phyloP scores from a whole-genome alignment of 2,329 filamentous ascomycete species.

The Hypocreales sp. region DNA sequence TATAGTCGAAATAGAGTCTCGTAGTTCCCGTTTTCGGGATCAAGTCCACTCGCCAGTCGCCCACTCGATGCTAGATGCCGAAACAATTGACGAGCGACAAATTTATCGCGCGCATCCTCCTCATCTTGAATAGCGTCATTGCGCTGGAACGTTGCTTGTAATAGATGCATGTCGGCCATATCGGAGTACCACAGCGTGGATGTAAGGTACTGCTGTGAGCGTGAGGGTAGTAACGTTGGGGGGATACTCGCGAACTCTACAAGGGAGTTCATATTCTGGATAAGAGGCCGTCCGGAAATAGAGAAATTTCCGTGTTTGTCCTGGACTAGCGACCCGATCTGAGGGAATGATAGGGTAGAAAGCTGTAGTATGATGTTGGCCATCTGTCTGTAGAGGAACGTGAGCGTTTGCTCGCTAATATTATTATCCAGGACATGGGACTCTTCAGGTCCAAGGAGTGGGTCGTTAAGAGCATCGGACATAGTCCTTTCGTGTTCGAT shows the following conservation, averaged over 20 bases:
- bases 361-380: slow-evolving; percentile 26
- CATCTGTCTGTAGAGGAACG: slow-evolving; percentile 21
- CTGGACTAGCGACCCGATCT: slow-evolving; percentile 21
- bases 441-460: slow-evolving; percentile 8
- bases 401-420: slow-evolving; percentile 15
- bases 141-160: slow-evolving; percentile 19
- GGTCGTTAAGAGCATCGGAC: slow-evolving; percentile 15
- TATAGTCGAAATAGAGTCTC: slow-evolving; percentile 6
- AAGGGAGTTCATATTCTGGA: slow-evolving; percentile 22
- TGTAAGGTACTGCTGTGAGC: slow-evolving; percentile 10
- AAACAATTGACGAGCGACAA: no score
- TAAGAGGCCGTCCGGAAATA: slow-evolving; percentile 18
- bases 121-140: slow-evolving; percentile 20
- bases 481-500: slow-evolving; percentile 14
- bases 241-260: slow-evolving; percentile 9
- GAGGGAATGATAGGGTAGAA: slow-evolving; percentile 14
- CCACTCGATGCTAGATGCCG: slow-evolving; percentile 4
- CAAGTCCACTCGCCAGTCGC: slow-evolving; percentile 3
- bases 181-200: slow-evolving; percentile 16
- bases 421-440: slow-evolving; percentile 16
- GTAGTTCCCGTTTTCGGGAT: neutral
- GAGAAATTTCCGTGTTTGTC: slow-evolving; percentile 10
- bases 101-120: no score
- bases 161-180: slow-evolving; percentile 20
- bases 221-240: slow-evolving; percentile 8